Evolutionary conservation across 306 rosid species (phyloP).

Genomic region (Pueraria montana): DNA sequence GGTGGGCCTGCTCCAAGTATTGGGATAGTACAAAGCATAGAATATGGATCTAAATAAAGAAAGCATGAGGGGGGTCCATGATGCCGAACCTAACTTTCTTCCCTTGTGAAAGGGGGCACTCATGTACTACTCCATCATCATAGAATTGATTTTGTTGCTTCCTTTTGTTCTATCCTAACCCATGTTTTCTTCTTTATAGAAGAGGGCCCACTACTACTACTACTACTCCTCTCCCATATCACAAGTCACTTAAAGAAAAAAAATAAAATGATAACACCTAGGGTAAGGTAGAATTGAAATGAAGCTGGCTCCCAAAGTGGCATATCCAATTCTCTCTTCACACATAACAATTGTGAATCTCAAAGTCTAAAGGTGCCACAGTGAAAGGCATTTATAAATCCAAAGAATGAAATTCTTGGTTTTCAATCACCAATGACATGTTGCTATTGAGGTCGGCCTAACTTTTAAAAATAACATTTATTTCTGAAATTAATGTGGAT

Average conservation of each 20-base stretch:
- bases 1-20: conserved; percentile 49
- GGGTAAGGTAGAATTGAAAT: conserved; percentile 53
- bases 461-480: conserved; percentile 34
- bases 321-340: conserved; percentile 49
- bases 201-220: conserved; percentile 51
- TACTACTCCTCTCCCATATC: conserved; percentile 42
- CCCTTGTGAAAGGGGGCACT: conserved; percentile 79
- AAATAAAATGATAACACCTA: conserved; percentile 48
- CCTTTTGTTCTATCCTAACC: conserved; percentile 64
- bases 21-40: conserved; percentile 67
- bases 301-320: conserved; percentile 57
- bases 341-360: conserved; percentile 51
- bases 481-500: conserved; percentile 29
- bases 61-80: conserved; percentile 64
- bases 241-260: conserved; percentile 42
- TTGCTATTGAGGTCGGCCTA: conserved; percentile 55
- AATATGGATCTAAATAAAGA: conserved; percentile 69
- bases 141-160: conserved; percentile 75
- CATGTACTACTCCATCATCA: conserved; percentile 65
- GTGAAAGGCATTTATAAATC: conserved; percentile 47
- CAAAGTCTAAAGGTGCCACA: conserved; percentile 57
- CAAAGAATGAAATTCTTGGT: conserved; percentile 45
- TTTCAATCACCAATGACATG: conserved; percentile 48
- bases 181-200: conserved; percentile 55
- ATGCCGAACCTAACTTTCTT: conserved; percentile 74